These are phyloP conservation scores for Ballota nigra DNA, from an alignment of 257 asterid species.

Conservation along the genomic window DNA sequence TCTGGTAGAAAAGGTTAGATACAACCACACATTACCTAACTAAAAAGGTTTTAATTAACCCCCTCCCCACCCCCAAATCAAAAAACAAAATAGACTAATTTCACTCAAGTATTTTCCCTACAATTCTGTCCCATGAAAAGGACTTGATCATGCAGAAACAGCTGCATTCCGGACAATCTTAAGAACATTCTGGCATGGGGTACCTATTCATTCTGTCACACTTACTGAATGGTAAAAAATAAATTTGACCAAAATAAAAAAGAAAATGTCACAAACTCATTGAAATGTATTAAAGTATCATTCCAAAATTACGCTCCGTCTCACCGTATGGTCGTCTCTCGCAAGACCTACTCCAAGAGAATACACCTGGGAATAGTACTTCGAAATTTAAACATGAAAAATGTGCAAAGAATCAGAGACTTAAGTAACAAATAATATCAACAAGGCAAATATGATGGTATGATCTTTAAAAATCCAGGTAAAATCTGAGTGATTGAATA, in stretches of 20 bases:
- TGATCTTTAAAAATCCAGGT: background rate
- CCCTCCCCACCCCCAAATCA: background rate
- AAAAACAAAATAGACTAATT: background rate
- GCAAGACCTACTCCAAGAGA: background rate
- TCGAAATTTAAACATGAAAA: background rate
- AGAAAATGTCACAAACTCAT: background rate
- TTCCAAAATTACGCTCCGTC: too few species aligned
- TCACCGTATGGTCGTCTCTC: too few species aligned
- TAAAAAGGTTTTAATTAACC: background rate
- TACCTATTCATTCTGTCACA: constrained; percentile 2
- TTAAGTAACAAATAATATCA: background rate
- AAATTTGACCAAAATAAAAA: background rate
- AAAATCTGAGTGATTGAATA: background rate
- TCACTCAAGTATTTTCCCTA: background rate
- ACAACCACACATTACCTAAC: background rate
- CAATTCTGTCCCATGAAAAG: constrained; percentile 19
- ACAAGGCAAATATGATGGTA: background rate
- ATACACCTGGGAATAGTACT: background rate
- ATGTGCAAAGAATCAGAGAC: background rate
- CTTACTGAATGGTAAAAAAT: background rate
- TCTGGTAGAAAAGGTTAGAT: background rate
- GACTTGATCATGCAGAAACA: constrained; percentile 23
- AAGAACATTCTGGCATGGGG: background rate
- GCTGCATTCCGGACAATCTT: constrained; percentile 24
- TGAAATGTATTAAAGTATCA: too few species aligned